phyloP scores from a whole-genome alignment of 768 basidiomycete species.

The Boletus huronensis region DNA sequence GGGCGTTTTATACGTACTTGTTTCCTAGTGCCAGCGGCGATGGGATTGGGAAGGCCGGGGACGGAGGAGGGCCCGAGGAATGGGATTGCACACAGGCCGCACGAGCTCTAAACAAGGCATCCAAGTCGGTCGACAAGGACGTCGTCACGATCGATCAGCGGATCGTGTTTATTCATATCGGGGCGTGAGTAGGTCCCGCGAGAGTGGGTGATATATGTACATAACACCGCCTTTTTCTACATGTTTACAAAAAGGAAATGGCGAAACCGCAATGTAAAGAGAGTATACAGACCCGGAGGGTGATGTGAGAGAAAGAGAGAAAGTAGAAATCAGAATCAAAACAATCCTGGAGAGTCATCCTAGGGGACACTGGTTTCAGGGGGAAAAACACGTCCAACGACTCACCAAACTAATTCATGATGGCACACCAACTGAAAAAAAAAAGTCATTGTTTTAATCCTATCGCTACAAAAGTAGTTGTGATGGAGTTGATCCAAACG shows the following conservation, averaged over 20 bases:
- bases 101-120: not conserved
- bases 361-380: no score
- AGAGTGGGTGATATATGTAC: no score
- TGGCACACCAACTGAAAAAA: not conserved
- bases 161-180: not conserved
- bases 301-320: no score
- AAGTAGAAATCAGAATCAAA: no score
- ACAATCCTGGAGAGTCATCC: no score
- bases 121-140: not conserved
- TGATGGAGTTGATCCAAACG: not conserved
- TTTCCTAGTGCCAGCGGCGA: not conserved
- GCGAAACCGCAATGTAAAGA: no score
- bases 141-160: not conserved
- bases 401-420: no score
- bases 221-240: no score
- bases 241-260: no score
- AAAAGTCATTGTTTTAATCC: constrained; percentile 6
- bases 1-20: constrained; percentile 21
- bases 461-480: constrained; percentile 16
- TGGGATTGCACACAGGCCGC: not conserved
- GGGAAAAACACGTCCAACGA: no score
- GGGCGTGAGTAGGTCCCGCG: no score
- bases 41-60: not conserved
- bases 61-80: not conserved
- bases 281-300: no score